phyloP scores from a whole-genome alignment of 306 rosid species.

The Macrotyloma uniflorum region DNA sequence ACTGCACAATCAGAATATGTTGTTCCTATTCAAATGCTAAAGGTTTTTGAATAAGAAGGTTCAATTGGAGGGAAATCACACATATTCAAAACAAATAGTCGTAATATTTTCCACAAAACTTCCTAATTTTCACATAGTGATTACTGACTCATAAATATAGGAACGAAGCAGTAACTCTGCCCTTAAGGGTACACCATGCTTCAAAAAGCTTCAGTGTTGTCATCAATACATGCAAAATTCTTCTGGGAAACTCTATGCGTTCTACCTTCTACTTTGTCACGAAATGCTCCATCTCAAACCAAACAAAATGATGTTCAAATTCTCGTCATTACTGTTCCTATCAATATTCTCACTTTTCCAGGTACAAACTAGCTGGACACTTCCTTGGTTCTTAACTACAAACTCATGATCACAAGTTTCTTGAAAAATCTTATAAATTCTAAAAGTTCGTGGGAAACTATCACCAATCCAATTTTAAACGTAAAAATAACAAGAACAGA shows the following conservation, averaged over 20 bases:
- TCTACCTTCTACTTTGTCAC: not conserved
- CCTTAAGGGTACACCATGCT: not conserved
- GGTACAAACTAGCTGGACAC: not conserved
- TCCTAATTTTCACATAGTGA: not conserved
- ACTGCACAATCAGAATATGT: not conserved
- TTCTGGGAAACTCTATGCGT: not conserved
- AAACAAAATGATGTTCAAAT: not conserved
- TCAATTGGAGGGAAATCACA: not conserved
- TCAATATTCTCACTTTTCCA: not conserved
- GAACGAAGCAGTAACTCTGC: not conserved
- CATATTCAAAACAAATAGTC: not conserved
- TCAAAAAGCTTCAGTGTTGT: not conserved
- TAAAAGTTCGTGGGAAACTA: not conserved
- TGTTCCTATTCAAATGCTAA: not conserved
- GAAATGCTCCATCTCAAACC: not conserved
- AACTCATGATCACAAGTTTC: not conserved
- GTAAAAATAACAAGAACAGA: not conserved
- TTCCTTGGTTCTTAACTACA: not conserved
- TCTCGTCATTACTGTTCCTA: not conserved
- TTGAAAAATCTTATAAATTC: not conserved
- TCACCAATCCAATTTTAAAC: constrained; percentile 12
- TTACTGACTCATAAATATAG: not conserved
- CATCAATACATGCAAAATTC: not conserved
- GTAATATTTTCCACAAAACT: not conserved
- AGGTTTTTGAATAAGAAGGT: not conserved